Base-by-base conservation (phyloP, 139 green algal species). In the Micractinium conductrix region DNA sequence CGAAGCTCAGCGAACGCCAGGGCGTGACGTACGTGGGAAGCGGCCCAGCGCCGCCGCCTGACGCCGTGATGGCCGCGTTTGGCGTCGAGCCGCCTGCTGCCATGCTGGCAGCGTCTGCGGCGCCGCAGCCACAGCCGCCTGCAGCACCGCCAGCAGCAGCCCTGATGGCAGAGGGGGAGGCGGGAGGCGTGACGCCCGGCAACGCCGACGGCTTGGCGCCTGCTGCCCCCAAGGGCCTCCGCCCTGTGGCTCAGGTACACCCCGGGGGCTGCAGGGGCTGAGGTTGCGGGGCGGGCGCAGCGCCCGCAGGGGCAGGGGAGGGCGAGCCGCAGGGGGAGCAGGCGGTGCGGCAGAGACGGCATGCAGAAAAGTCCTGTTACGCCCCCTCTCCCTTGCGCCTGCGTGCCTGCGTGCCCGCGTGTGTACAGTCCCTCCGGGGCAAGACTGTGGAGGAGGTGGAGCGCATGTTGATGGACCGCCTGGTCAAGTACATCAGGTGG, bases 371-470 rank as follows among this genome's bases (percentile, higher is more conserved):
- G 65, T 19, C 65, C 65, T 28, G 33, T 17, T 28, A 33, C n/a
- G n/a, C n/a, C n/a, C n/a, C n/a, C n/a, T n/a, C 30, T 38, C 1
- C 63, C 58, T 43, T 19, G 37, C 80, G 42, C 1, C 50, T 67
- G 33, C 21, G 50, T 19, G 63, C 40, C 38, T 50, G 48, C 60
- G 26, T 7, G 26, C 6, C 48, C 22, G n/a, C 48, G 2, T 48
- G 26, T 16, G 7, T 73, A 12, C 28, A 69, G 62, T 63, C 74
- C 12, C 78, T 88, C 42, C 60, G 75, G 0, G 85, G 85, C 33
- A 86, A 85, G 48, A 50, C 78, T 8, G 63, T 74, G 12, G 76
- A 73, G 35, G 78, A 88, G 68, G 85, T 83, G 63, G 84, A 88
- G 80, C 37, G 45, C 22, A 45, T 38, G 28, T 65, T 88, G 9